A percentile compares a stretch with the other conserved stretches of the same genome.
phyloP scores from a whole-genome alignment of 2,329 filamentous ascomycete species.

The Verticillium albo-atrum region DNA sequence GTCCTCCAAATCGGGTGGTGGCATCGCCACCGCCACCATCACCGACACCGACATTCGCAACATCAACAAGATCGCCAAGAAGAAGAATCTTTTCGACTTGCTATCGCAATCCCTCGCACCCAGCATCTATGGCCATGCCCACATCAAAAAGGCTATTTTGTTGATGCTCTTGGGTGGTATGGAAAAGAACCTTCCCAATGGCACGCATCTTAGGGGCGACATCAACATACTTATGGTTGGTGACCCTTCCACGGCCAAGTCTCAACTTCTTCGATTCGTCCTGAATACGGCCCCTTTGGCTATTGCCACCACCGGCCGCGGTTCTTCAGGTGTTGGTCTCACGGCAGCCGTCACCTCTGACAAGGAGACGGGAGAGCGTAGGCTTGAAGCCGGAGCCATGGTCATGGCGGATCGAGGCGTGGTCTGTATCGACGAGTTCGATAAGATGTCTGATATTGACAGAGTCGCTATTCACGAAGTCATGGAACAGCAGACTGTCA shows the following conservation, averaged over 20 bases:
- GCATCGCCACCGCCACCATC: slow-evolving; percentile 85
- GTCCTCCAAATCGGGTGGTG: slow-evolving; percentile 93
- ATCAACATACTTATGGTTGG: slow-evolving; percentile 99
- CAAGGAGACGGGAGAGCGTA: slow-evolving; percentile 93
- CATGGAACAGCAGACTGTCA: slow-evolving; percentile 99
- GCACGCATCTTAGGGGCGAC: slow-evolving; percentile 94
- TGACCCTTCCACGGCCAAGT: slow-evolving; percentile 97
- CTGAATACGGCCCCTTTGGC: slow-evolving; percentile 94
- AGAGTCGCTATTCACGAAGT: slow-evolving; percentile 99
- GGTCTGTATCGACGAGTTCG: slow-evolving; percentile 98
- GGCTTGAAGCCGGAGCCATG: slow-evolving; percentile 97
- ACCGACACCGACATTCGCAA: slow-evolving; percentile 97
- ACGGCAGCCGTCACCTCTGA: slow-evolving; percentile 95
- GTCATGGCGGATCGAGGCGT: slow-evolving; percentile 95
- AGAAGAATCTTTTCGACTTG: slow-evolving; percentile 87
- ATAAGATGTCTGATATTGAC: slow-evolving; percentile 99
- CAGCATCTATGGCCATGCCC: slow-evolving; percentile 93
- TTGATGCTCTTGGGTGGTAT: slow-evolving; percentile 93
- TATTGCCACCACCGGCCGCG: slow-evolving; percentile 93
- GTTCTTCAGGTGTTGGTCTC: slow-evolving; percentile 95
- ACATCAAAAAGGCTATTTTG: slow-evolving; percentile 96
- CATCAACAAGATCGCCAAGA: slow-evolving; percentile 96
- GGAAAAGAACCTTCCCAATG: slow-evolving; percentile 98
- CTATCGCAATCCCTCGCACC: slow-evolving; percentile 92
- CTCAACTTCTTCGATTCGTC: slow-evolving; percentile 94